phyloP scores from a whole-genome alignment of 2,329 filamentous ascomycete species.

The Orbilia ellipsospora region DNA sequence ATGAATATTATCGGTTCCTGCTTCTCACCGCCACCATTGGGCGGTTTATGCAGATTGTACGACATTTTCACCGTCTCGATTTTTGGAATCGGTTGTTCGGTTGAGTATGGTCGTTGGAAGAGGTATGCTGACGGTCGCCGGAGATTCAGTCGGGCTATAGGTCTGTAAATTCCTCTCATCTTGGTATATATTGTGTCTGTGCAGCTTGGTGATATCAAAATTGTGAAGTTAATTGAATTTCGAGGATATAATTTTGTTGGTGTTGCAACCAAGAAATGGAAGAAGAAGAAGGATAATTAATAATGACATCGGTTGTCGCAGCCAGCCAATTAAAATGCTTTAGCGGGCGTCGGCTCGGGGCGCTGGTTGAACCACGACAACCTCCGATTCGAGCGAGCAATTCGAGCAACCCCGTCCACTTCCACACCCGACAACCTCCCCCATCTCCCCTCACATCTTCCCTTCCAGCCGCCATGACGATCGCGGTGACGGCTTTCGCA shows the following conservation, averaged over 20 bases:
- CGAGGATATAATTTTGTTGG: constrained; percentile 19
- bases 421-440: constrained; percentile 1
- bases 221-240: not conserved
- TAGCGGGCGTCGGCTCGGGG: constrained; percentile 9
- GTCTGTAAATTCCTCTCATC: constrained; percentile 21
- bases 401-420: not conserved
- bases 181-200: not conserved
- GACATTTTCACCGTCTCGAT: constrained; percentile 64
- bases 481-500: constrained; percentile 92
- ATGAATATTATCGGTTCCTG: constrained; percentile 82
- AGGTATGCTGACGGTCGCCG: not conserved
- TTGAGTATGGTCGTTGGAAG: constrained; percentile 19
- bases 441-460: not conserved
- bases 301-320: constrained; percentile 15
- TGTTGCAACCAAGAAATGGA: constrained; percentile 32
- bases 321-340: constrained; percentile 25
- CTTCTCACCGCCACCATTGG: constrained; percentile 62
- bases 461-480: constrained; percentile 71
- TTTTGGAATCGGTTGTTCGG: not conserved
- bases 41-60: constrained; percentile 76
- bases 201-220: not conserved
- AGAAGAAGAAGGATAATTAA: not conserved
- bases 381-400: constrained; percentile 40
- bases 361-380: constrained; percentile 3
- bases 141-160: constrained; percentile 13